These are phyloP conservation scores for Stromatinia cepivora DNA, from an alignment of 2,329 filamentous ascomycete species.

Conservation along the genomic window DNA sequence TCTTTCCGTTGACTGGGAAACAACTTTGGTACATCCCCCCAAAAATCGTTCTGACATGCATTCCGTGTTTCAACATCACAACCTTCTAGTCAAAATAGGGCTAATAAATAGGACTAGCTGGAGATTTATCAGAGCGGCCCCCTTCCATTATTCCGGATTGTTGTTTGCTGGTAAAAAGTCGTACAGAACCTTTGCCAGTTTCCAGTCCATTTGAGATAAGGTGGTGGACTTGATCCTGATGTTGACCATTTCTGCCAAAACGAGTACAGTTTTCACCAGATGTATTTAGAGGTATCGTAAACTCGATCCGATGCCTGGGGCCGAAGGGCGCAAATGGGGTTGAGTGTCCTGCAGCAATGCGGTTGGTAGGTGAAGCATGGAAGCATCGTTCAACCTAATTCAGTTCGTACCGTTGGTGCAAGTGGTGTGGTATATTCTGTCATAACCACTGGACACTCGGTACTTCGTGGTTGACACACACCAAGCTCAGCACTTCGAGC, in stretches of 20 bases:
- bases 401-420: neutral
- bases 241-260: neutral
- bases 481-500: no score
- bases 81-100: neutral
- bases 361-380: neutral
- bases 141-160: neutral
- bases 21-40: neutral
- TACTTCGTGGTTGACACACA: neutral
- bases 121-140: neutral
- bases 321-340: no score
- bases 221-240: neutral
- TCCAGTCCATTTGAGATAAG: neutral
- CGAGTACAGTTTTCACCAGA: neutral
- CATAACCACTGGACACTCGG: neutral
- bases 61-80: neutral
- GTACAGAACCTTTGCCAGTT: no score
- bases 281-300: neutral
- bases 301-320: neutral
- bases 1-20: constrained; percentile 4
- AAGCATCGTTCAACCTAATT: neutral
- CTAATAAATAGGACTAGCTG: neutral
- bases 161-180: neutral
- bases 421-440: neutral
- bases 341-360: no score
- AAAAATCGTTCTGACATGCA: neutral